These are phyloP conservation scores for Fusarium papillatum DNA, from an alignment of 2,329 filamentous ascomycete species.

Conservation along the genomic window DNA sequence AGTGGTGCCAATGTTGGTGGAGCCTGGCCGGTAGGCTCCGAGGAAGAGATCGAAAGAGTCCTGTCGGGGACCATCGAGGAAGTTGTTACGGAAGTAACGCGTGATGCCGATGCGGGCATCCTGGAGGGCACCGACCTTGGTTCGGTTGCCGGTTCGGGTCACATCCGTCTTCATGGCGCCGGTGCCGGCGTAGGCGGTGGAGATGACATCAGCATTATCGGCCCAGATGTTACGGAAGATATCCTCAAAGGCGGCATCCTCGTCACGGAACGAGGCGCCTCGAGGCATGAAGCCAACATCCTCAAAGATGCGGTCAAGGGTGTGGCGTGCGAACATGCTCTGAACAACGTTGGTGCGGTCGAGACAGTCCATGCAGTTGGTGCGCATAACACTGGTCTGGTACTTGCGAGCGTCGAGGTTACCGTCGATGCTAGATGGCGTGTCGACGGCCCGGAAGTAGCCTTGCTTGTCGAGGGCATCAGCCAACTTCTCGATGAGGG, in stretches of 20 bases:
- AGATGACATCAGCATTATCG: constrained; percentile 97
- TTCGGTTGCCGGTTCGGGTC: constrained; percentile 92
- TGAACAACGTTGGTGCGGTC: constrained; percentile 99
- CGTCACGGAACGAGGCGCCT: constrained; percentile 81
- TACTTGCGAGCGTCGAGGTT: constrained; percentile 83
- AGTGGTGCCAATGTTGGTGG: constrained; percentile 77
- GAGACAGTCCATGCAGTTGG: constrained; percentile 99
- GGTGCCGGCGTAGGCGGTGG: constrained; percentile 92
- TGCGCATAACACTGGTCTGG: constrained; percentile 93
- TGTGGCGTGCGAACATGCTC: constrained; percentile 94
- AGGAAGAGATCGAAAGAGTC: constrained; percentile 97
- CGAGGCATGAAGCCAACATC: constrained; percentile 84
- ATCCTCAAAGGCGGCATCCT: constrained; percentile 86
- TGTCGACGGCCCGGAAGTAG: constrained; percentile 94
- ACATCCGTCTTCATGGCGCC: constrained; percentile 99
- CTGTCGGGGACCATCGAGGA: constrained; percentile 91
- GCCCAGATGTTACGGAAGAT: constrained; percentile 99
- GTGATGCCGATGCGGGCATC: constrained; percentile 91
- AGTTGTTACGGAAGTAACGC: constrained; percentile 94
- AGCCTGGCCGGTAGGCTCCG: constrained; percentile 84
- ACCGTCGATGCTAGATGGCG: constrained; percentile 78
- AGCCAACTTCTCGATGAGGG: constrained; percentile 86
- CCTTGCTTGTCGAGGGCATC: constrained; percentile 83
- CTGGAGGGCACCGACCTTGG: constrained; percentile 85
- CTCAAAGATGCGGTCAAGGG: constrained; percentile 88